These are phyloP conservation scores for Penicillium atrosanguineum DNA, from an alignment of 495 filamentous ascomycete species.

Conservation along the genomic window DNA sequence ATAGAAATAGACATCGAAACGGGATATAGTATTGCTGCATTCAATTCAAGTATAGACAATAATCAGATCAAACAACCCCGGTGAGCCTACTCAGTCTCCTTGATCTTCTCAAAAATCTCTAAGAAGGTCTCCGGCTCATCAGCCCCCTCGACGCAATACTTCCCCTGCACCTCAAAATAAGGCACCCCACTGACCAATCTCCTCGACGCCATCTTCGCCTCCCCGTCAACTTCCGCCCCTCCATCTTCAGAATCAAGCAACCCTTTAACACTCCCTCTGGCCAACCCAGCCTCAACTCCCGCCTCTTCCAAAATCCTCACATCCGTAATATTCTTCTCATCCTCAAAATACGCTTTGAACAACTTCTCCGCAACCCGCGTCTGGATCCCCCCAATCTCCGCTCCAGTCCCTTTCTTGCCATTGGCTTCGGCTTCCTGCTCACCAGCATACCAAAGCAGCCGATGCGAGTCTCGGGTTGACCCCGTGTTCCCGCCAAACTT, in stretches of 20 bases:
- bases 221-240: slow-evolving; percentile 66
- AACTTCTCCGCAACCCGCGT: slow-evolving; percentile 64
- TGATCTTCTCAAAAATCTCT: slow-evolving; percentile 52
- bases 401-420: slow-evolving; percentile 16
- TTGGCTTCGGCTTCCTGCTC: slow-evolving; percentile 44
- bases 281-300: slow-evolving; percentile 62
- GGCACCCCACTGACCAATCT: slow-evolving; percentile 69
- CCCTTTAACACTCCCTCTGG: slow-evolving; percentile 53
- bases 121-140: slow-evolving; percentile 59
- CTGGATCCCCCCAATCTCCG: slow-evolving; percentile 45
- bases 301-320: slow-evolving; percentile 57
- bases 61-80: too few relatives aligned
- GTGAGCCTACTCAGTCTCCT: slow-evolving; percentile 27
- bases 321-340: slow-evolving; percentile 73
- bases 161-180: slow-evolving; percentile 65
- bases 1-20: too few relatives aligned
- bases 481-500: slow-evolving; percentile 70
- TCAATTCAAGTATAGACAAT: not conserved
- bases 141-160: slow-evolving; percentile 62
- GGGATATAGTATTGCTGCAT: too few relatives aligned
- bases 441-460: slow-evolving; percentile 68
- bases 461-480: slow-evolving; percentile 74
- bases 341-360: slow-evolving; percentile 74
- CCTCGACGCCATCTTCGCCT: slow-evolving; percentile 58
- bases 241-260: slow-evolving; percentile 64